phyloP scores from a whole-genome alignment of 345 rosid genomes.

The Sapria himalayana region DNA sequence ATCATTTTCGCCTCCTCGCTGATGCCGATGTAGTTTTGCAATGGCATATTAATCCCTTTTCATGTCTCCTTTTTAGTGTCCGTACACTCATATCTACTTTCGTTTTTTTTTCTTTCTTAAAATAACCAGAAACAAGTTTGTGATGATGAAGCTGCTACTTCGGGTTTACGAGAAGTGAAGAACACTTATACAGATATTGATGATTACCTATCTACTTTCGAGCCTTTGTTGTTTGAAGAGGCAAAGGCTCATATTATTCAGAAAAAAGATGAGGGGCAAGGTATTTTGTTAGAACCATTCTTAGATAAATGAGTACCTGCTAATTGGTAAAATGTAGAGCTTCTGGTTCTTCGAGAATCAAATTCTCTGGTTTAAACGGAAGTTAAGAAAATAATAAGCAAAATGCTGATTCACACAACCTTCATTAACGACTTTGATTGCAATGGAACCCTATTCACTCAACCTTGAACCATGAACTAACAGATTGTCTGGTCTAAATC shows the following conservation, averaged over 20 bases:
- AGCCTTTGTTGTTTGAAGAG: slow-evolving; percentile 82
- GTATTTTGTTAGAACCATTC: no score
- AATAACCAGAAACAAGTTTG: slow-evolving; percentile 10
- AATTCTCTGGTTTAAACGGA: no score
- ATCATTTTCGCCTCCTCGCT: slow-evolving; percentile 41
- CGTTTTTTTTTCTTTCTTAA: slow-evolving; percentile 6
- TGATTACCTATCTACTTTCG: slow-evolving; percentile 65
- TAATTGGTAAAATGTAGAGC: no score
- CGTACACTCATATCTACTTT: background rate
- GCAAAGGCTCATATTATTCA: slow-evolving; percentile 78
- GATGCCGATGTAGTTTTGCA: slow-evolving; percentile 17
- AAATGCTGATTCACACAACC: no score
- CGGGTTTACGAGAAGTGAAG: slow-evolving; percentile 34
- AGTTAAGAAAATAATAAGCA: no score
- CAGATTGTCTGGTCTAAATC: no score
- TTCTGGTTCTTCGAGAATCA: no score
- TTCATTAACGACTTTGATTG: no score
- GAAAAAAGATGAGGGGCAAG: slow-evolving; percentile 56
- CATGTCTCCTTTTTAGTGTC: background rate
- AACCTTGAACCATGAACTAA: no score
- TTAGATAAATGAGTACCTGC: no score
- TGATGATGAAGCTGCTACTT: slow-evolving; percentile 8
- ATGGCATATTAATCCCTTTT: no score
- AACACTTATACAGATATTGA: slow-evolving; percentile 41
- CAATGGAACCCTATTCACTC: no score